Evolutionary conservation across 768 basidiomycete genomes (phyloP).

Genomic region (Podaxis pistillaris): DNA sequence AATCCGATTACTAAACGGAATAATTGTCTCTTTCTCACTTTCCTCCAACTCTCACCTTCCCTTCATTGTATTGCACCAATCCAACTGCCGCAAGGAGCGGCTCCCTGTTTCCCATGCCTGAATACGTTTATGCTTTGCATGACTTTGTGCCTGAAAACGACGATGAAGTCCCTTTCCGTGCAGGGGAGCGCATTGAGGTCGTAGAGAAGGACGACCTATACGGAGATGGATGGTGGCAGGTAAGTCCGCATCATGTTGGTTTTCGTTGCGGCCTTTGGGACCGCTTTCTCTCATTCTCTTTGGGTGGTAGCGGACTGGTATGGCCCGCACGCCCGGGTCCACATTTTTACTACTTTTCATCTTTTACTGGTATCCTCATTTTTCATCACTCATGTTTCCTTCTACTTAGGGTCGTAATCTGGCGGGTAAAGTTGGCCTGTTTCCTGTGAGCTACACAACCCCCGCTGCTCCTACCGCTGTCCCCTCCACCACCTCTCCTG

Average conservation of each 20-base stretch:
- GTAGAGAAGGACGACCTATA: conserved; percentile 92
- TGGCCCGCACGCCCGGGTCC: neutral
- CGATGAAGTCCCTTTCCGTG: conserved; percentile 85
- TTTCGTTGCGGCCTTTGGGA: neutral
- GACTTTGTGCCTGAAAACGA: conserved; percentile 90
- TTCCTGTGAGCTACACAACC: conserved; percentile 87
- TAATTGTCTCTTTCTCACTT: neutral
- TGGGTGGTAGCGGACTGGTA: too few relatives aligned
- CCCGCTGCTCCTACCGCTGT: conserved; percentile 40
- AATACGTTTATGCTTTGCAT: conserved; percentile 87
- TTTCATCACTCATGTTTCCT: conserved; percentile 1
- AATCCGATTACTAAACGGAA: neutral
- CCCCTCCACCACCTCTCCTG: neutral
- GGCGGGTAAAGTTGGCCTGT: conserved; percentile 82
- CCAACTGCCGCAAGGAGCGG: neutral
- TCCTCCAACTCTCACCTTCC: neutral
- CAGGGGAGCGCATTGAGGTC: conserved; percentile 86
- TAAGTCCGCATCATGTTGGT: conserved; percentile 21
- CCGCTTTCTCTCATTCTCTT: neutral
- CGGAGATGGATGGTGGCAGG: conserved; percentile 94
- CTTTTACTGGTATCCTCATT: neutral
- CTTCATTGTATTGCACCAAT: neutral
- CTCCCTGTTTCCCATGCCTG: conserved; percentile 48
- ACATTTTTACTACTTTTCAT: neutral
- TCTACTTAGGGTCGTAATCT: conserved; percentile 71